These are phyloP conservation scores for Lactifluus echinatus DNA, from an alignment of 768 basidiomycete species.

Conservation along the genomic window DNA sequence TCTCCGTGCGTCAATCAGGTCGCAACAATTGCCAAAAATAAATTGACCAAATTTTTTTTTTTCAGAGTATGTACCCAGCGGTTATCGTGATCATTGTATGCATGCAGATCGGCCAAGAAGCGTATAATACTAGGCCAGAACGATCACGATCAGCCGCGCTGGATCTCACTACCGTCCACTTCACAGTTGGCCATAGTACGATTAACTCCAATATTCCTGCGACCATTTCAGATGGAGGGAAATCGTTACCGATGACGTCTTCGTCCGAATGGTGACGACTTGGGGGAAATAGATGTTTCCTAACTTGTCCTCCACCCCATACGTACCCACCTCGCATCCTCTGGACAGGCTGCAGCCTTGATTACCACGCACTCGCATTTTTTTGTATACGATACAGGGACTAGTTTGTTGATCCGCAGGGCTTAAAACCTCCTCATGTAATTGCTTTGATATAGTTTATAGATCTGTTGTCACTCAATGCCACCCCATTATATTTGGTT, in stretches of 20 bases:
- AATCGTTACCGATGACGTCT: neutral
- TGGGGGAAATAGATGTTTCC: neutral
- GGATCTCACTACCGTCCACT: constrained; percentile 6
- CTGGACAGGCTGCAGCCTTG: neutral
- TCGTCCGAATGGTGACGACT: neutral
- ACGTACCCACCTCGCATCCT: neutral
- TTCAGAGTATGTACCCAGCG: constrained; percentile 15
- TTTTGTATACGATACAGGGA: neutral
- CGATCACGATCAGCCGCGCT: neutral
- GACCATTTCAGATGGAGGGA: neutral
- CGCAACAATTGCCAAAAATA: neutral
- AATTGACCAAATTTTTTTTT: neutral
- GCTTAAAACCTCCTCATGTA: neutral
- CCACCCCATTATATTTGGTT: no score
- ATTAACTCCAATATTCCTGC: neutral
- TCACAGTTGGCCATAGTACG: neutral
- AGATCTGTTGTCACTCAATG: no score
- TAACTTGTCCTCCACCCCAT: neutral
- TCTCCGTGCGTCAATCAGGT: neutral
- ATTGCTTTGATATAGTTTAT: neutral
- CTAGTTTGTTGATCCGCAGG: neutral
- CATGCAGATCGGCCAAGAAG: constrained; percentile 5
- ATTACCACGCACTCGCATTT: neutral
- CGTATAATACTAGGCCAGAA: neutral
- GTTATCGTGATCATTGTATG: constrained; percentile 11